Evolutionary conservation across 202 grass and related monocot species (phyloP), one percentile per base, ranked within the genome.

Genomic region (Dendrocalamus latiflorus): DNA sequence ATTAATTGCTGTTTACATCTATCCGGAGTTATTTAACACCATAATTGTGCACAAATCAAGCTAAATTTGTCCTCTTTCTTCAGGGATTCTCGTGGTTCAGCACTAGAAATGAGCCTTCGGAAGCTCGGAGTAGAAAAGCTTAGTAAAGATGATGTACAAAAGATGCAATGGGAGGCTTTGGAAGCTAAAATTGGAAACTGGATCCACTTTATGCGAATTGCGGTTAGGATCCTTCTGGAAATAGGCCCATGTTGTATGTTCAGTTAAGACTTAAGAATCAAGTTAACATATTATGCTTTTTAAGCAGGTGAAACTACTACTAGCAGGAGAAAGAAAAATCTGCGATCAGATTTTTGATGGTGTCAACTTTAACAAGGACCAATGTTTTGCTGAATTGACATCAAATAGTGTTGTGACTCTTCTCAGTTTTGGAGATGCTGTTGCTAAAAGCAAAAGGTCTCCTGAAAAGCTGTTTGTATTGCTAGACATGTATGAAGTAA

Each of bases 131-230:
- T 95, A 24, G 93, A 95, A 84, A 93, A 69, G 9, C 91, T 98
- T 72, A 90, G 64, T 75, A 95, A 94, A 93, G 96, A 98, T 78
- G 96, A 95, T 78, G 96, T 95, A 48, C 96, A 93, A 74, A 95
- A 89, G 71, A 90, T 98, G 89, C 93, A 91, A 59, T 95, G 93
- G 93, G 96, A 98, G 37, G 76, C 95, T 73, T 77, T 98, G 55
- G 89, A 98, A 83, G 89, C 89, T 67, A 95, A 95, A 86, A 98
- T 95, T 89, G 89, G 84, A 55, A 92, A 92, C 62, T 98, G 93
- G 93, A 95, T 91, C 76, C 91, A 93, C 36, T 90, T 91, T 63
- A 98, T 95, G 96, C 87, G 87, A 74, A 98, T 95, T 78, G 89
- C 87, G 45, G 96, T 98, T 72, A 73, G 76, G 30, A 75, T 80